A percentile compares a stretch with the other conserved stretches of the same genome.
Evolutionary conservation across 208 protist species (phyloP).

Genomic region (Acanthamoeba lenticulata): DNA sequence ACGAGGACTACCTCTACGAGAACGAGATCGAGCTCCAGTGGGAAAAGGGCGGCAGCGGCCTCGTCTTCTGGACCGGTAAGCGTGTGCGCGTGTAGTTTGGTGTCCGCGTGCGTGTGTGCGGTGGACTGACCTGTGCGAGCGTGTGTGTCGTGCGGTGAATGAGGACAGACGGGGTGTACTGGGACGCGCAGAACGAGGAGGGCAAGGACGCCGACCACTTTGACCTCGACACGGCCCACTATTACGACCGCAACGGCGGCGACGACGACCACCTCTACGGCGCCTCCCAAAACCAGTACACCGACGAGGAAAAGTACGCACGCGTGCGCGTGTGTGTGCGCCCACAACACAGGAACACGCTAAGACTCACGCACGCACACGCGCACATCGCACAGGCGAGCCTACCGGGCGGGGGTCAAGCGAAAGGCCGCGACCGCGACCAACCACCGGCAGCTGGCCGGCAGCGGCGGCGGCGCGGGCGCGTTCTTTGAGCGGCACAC

Average conservation of each 20-base stretch:
- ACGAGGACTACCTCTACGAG: conserved; percentile 40
- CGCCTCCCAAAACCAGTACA: conserved; percentile 26
- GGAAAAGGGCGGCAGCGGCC: conserved; percentile 40
- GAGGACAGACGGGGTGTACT: background rate
- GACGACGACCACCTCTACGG: conserved; percentile 37
- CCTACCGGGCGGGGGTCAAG: background rate
- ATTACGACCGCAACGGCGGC: background rate
- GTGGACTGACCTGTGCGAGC: background rate
- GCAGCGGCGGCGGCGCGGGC: background rate
- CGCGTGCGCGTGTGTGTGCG: too few species aligned
- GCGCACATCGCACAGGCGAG: background rate
- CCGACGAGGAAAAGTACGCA: background rate
- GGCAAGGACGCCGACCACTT: conserved; percentile 4
- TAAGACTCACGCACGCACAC: background rate
- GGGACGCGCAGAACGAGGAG: conserved; percentile 19
- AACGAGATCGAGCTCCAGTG: conserved; percentile 3
- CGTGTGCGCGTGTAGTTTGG: background rate
- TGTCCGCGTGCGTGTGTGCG: background rate
- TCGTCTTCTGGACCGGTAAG: conserved; percentile 41
- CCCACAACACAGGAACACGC: too few species aligned
- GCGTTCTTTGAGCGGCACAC: conserved; percentile 1
- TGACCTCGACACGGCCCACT: background rate
- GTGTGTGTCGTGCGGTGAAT: background rate
- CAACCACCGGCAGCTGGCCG: too few species aligned
- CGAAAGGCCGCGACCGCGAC: background rate